Evolutionary conservation across 306 rosid species (phyloP), one percentile per base, ranked within the genome.

Genomic region (Trifolium dubium): DNA sequence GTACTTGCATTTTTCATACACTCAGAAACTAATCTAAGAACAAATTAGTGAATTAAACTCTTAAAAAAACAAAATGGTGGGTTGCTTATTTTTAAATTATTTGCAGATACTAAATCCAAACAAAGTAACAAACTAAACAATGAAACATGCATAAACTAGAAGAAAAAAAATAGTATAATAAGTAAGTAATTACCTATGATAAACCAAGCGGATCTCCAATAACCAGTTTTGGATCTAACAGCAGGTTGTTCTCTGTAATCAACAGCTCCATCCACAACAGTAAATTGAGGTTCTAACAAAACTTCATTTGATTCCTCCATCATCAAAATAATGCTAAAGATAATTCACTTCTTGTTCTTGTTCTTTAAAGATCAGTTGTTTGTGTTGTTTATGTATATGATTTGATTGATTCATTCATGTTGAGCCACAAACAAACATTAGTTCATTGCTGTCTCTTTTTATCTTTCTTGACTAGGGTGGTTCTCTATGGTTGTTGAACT

Each of bases 121-220:
- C n/a, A n/a, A n/a, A n/a, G n/a, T n/a, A n/a, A n/a, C n/a, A n/a
- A n/a, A 23, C 1, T 23, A 23, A 23, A 23, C 23, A 23, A 23
- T 23, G 23, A 23, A 23, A 23, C 23, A 23, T 23, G 23, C 23
- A 23, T 23, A 1, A 23, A 23, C 23, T 23, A 23, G 23, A 23
- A 23, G 1, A 1, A 23, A 23, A 23, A 23, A 23, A 23, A 23
- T n/a, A 23, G 23, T 23, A 23, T 23, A 23, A 23, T 23, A 23
- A 23, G 23, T 23, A 23, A 23, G 23, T 23, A 23, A 23, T 1
- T 28, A 58, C 64, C 80, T 30, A 84, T 85, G 18, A 88, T 74
- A 12, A 79, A 83, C 6, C 58, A 31, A 15, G 89, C 86, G 0
- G 92, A 77, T 72, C 64, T 67, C 92, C 92, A 88, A 0, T 83